Percentiles rank a stretch among this genome's conserved stretches.
Evolutionary conservation across 176 grass and related monocot genomes (phyloP).

Genomic region (Sorghum bicolor): DNA sequence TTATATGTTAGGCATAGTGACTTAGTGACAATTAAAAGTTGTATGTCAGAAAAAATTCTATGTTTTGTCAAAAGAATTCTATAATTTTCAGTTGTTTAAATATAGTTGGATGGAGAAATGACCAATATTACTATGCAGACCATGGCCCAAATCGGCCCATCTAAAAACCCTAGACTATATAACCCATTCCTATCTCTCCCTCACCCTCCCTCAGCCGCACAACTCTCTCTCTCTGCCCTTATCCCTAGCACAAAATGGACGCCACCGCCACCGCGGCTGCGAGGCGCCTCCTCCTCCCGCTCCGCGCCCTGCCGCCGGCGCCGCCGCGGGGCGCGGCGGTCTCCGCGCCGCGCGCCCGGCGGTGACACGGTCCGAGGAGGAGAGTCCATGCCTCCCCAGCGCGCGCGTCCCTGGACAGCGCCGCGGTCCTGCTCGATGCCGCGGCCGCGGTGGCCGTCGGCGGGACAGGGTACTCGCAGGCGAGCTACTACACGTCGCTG

Average conservation of each 20-base stretch:
- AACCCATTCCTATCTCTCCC: too few relatives aligned
- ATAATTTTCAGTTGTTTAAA: too few relatives aligned
- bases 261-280: constrained; percentile 11
- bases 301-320: constrained; percentile 20
- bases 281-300: constrained; percentile 34
- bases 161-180: too few relatives aligned
- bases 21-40: too few relatives aligned
- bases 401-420: constrained; percentile 51
- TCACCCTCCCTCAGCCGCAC: too few relatives aligned
- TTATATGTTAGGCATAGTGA: too few relatives aligned
- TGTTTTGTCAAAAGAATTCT: too few relatives aligned
- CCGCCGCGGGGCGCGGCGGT: not conserved
- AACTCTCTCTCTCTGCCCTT: too few relatives aligned
- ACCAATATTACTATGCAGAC: too few relatives aligned
- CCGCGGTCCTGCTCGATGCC: constrained; percentile 59
- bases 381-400: not conserved
- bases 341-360: not conserved
- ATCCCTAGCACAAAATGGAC: constrained; percentile 12
- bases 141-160: too few relatives aligned
- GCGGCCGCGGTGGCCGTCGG: constrained; percentile 26
- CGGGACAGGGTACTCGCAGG: constrained; percentile 78
- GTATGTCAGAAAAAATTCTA: too few relatives aligned
- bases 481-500: constrained; percentile 96
- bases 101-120: too few relatives aligned
- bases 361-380: not conserved